Percentiles rank a stretch among this genome's conserved stretches.
Evolutionary conservation across 2,329 filamentous ascomycete species (phyloP).

Genomic region (Setomelanomma holmii): DNA sequence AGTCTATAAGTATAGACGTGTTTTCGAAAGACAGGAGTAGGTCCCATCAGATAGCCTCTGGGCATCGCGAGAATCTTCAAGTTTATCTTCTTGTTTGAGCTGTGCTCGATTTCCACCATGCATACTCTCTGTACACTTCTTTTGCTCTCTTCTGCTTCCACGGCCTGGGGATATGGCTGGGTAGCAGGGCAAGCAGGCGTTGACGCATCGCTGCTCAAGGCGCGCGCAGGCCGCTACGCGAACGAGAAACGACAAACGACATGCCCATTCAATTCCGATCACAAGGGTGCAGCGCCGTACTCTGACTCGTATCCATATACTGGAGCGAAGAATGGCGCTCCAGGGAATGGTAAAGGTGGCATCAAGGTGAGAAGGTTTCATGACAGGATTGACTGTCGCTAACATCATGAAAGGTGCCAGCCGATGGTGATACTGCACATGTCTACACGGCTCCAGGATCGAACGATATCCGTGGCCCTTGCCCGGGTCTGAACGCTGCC

Average conservation of each 20-base stretch:
- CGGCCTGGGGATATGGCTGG: conserved; percentile 27
- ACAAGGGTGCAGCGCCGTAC: conserved; percentile 29
- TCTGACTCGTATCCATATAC: conserved; percentile 48
- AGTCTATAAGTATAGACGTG: no score
- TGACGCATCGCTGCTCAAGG: conserved; percentile 20
- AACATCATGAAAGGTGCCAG: conserved; percentile 40
- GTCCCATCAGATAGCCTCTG: neutral
- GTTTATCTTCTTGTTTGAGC: neutral
- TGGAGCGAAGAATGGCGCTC: conserved; percentile 51
- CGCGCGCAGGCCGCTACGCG: conserved; percentile 7
- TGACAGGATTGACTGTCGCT: neutral
- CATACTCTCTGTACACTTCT: conserved; percentile 22
- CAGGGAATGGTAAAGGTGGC: conserved; percentile 53
- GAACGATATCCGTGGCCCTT: conserved; percentile 41
- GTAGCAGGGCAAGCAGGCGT: conserved; percentile 26
- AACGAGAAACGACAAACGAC: conserved; percentile 20
- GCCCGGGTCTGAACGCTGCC: conserved; percentile 53
- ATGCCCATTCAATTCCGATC: conserved; percentile 34
- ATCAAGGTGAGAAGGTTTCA: conserved; percentile 39
- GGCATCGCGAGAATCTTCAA: neutral
- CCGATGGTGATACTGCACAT: conserved; percentile 47
- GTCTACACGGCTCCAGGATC: conserved; percentile 22
- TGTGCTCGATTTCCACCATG: conserved; percentile 13
- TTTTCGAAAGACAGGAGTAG: no score
- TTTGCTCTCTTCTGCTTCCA: conserved; percentile 18